A percentile compares a stretch with the other conserved stretches of the same genome.
Conservation (phyloP, 2,329 filamentous ascomycete genomes). For the Coniochaeta prunicola region DNA sequence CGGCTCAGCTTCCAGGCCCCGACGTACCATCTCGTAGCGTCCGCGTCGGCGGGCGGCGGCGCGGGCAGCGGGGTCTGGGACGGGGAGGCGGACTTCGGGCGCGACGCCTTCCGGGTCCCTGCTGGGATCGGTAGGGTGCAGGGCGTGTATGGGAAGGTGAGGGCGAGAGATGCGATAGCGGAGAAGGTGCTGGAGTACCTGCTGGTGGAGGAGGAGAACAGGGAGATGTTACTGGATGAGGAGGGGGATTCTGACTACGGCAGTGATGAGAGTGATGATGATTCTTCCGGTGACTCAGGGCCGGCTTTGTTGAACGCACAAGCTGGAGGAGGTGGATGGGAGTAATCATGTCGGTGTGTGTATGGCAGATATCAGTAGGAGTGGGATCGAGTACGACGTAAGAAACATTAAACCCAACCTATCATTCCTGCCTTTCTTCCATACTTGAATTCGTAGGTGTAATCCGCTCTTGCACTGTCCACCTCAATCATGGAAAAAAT, state of each 20-base stretch:
- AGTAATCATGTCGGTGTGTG: no score
- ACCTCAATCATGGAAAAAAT: no score
- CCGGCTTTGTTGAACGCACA: no score
- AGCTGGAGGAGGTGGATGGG: no score
- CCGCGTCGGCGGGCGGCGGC: slow-evolving; percentile 6
- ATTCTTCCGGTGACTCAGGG: no score
- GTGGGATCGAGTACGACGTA: no score
- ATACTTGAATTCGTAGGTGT: no score
- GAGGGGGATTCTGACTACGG: slow-evolving; percentile 6
- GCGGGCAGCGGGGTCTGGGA: slow-evolving; percentile 21
- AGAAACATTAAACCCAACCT: no score
- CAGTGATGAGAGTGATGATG: not conserved
- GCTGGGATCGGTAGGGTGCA: slow-evolving; percentile 23
- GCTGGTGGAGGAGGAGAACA: slow-evolving; percentile 11
- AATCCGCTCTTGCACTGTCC: no score
- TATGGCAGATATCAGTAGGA: no score
- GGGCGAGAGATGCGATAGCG: slow-evolving; percentile 30
- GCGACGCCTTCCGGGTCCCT: slow-evolving; percentile 20
- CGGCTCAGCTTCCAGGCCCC: slow-evolving; percentile 25
- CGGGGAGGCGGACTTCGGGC: slow-evolving; percentile 27
- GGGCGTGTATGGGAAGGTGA: slow-evolving; percentile 24
- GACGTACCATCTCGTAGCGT: slow-evolving; percentile 21
- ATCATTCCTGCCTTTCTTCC: no score
- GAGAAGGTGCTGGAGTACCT: slow-evolving; percentile 30
- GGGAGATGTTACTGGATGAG: slow-evolving; percentile 7